Conservation (phyloP, 2,329 filamentous ascomycete genomes). For the Aschersonia sp. region DNA sequence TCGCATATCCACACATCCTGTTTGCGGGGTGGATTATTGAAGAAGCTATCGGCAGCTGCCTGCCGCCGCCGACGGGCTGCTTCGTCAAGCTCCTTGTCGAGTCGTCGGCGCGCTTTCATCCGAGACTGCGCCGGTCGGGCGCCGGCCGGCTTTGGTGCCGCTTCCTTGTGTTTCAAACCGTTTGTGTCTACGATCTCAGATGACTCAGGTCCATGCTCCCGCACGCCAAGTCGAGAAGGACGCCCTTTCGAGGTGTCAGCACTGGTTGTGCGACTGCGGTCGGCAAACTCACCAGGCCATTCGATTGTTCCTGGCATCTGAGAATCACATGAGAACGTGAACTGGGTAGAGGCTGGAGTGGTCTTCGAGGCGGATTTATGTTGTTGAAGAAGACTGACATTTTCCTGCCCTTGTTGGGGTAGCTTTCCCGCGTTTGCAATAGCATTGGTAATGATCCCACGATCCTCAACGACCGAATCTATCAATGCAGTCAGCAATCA, state of each 20-base stretch:
- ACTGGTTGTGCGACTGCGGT: not conserved
- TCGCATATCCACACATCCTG: conserved; percentile 92
- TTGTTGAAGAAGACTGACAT: conserved; percentile 63
- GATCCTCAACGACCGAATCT: conserved; percentile 24
- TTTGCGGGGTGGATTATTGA: conserved; percentile 50
- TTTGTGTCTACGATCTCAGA: conserved; percentile 6
- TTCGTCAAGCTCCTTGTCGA: conserved; percentile 55
- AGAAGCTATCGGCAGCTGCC: conserved; percentile 63
- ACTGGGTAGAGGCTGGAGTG: conserved; percentile 66
- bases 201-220: conserved; percentile 5
- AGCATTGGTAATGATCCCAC: conserved; percentile 78
- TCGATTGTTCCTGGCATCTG: conserved; percentile 68
- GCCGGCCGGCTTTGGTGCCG: conserved; percentile 18
- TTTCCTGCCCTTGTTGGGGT: conserved; percentile 56
- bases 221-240: conserved; percentile 9
- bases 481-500: not conserved
- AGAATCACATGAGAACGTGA: conserved; percentile 92
- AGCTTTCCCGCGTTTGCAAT: conserved; percentile 77
- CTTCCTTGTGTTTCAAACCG: conserved; percentile 15
- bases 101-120: conserved; percentile 49
- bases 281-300: conserved; percentile 44
- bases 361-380: conserved; percentile 41
- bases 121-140: conserved; percentile 14
- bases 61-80: conserved; percentile 68
- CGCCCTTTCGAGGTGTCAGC: conserved; percentile 9